Percentiles rank a stretch among this genome's conserved stretches.
phyloP scores from a whole-genome alignment of 208 protist genomes.

The Porcisia hertigi region DNA sequence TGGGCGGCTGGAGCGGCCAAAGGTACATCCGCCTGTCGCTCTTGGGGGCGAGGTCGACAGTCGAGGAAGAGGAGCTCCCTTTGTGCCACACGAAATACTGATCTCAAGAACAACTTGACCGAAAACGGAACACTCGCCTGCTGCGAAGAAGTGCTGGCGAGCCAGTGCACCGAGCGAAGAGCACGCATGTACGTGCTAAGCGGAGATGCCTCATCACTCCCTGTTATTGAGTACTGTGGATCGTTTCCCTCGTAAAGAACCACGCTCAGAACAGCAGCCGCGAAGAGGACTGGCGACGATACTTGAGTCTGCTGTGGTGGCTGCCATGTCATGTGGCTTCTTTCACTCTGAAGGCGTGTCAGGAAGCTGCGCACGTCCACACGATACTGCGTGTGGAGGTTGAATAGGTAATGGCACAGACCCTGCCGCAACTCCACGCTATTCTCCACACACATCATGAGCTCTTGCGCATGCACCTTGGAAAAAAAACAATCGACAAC shows the following conservation, averaged over 20 bases:
- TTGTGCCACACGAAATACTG: constrained; percentile 5
- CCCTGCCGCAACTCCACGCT: background rate
- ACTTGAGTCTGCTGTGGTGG: background rate
- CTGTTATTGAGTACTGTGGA: background rate
- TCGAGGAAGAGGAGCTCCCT: background rate
- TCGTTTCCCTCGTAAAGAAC: background rate
- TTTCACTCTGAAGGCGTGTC: background rate
- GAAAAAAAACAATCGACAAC: background rate
- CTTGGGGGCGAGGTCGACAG: background rate
- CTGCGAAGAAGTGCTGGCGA: background rate
- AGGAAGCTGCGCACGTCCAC: constrained; percentile 9
- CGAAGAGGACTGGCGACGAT: background rate
- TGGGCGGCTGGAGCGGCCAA: background rate
- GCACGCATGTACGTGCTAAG: background rate
- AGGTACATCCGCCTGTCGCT: background rate
- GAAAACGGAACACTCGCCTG: constrained; percentile 2
- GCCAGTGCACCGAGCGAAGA: constrained; percentile 9
- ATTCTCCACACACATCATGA: background rate
- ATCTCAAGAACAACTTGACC: background rate
- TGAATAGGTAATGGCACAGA: constrained; percentile 5
- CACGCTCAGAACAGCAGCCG: background rate
- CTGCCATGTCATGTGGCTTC: background rate
- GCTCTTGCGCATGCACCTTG: background rate
- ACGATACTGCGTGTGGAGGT: constrained; percentile 9
- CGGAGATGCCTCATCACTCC: background rate